These are phyloP conservation scores for Silene vulgaris DNA, from an alignment of 179 eudicot genomes.

Conservation along the genomic window DNA sequence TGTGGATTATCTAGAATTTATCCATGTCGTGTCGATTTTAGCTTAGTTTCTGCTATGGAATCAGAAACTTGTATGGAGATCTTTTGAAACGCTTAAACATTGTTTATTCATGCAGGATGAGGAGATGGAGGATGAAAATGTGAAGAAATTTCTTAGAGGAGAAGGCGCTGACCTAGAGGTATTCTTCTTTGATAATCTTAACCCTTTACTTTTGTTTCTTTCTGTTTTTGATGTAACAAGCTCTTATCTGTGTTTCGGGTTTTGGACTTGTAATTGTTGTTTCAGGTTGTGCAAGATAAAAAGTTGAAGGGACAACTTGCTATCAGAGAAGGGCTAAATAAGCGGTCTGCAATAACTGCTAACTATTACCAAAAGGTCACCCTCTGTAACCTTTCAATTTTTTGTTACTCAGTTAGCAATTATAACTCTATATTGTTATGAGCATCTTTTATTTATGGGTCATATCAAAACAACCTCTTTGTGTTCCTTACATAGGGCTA, in stretches of 20 bases:
- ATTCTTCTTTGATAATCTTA: slow-evolving; percentile 2
- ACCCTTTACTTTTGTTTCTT: neutral
- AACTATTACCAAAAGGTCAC: slow-evolving; percentile 77
- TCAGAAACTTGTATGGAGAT: neutral
- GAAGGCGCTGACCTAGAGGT: slow-evolving; percentile 70
- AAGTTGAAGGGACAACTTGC: slow-evolving; percentile 86
- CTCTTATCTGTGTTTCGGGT: neutral
- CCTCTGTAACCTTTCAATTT: slow-evolving; percentile 3
- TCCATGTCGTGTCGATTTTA: too few species aligned
- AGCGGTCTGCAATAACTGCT: slow-evolving; percentile 72
- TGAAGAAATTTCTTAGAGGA: slow-evolving; percentile 78
- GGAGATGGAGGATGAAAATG: slow-evolving; percentile 46
- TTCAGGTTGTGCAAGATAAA: slow-evolving; percentile 68
- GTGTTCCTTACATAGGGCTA: too few species aligned
- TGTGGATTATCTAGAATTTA: too few species aligned
- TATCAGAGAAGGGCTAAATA: slow-evolving; percentile 53
- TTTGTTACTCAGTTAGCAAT: too few species aligned
- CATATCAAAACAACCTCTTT: too few species aligned
- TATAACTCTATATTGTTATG: too few species aligned
- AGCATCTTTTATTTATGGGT: too few species aligned
- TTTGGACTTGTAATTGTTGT: slow-evolving; percentile 8
- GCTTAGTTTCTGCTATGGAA: too few species aligned
- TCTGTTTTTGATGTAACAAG: neutral
- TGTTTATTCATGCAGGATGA: slow-evolving; percentile 36
- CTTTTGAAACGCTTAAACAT: neutral